A percentile compares a stretch with the other conserved stretches of the same genome.
These are phyloP conservation scores for Crucihimalaya himalaica DNA, from an alignment of 345 rosid genomes.

Conservation along the genomic window DNA sequence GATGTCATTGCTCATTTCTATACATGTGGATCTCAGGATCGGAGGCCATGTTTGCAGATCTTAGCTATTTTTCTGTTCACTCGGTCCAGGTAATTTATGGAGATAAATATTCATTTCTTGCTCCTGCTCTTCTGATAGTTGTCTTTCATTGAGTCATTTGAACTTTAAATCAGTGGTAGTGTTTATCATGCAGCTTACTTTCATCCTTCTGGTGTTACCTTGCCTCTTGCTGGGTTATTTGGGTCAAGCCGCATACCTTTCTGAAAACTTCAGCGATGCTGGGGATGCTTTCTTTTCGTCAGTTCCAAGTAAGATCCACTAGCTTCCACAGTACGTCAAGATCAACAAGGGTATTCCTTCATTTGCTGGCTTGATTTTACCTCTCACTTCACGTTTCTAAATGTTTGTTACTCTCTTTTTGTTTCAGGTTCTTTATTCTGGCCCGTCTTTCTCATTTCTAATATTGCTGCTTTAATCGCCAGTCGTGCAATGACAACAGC, in stretches of 20 bases:
- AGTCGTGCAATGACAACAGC: constrained; percentile 98
- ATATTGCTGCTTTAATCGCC: constrained; percentile 89
- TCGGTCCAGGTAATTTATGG: constrained; percentile 83
- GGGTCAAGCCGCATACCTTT: constrained; percentile 98
- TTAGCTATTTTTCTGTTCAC: constrained; percentile 91
- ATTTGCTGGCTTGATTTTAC: constrained; percentile 31
- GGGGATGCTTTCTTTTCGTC: constrained; percentile 82
- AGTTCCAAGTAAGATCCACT: constrained; percentile 77
- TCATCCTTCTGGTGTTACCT: constrained; percentile 90
- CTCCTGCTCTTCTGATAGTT: neutral
- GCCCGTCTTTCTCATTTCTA: constrained; percentile 84
- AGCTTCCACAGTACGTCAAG: constrained; percentile 38
- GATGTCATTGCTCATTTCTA: constrained; percentile 11
- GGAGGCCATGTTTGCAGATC: constrained; percentile 99
- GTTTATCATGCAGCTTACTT: constrained; percentile 87
- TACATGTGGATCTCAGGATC: constrained; percentile 64
- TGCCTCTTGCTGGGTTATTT: constrained; percentile 97
- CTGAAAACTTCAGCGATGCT: constrained; percentile 53
- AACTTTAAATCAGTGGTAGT: constrained; percentile 49
- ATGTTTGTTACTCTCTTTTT: constrained; percentile 18
- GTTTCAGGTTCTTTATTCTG: constrained; percentile 75
- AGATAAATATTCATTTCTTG: constrained; percentile 15
- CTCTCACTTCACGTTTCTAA: constrained; percentile 13
- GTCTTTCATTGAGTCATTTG: constrained; percentile 30
- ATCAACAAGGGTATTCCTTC: constrained; percentile 36